A percentile compares a stretch with the other conserved stretches of the same genome.
phyloP scores from a whole-genome alignment of 495 filamentous ascomycete species.

The Haplographium delicatum region DNA sequence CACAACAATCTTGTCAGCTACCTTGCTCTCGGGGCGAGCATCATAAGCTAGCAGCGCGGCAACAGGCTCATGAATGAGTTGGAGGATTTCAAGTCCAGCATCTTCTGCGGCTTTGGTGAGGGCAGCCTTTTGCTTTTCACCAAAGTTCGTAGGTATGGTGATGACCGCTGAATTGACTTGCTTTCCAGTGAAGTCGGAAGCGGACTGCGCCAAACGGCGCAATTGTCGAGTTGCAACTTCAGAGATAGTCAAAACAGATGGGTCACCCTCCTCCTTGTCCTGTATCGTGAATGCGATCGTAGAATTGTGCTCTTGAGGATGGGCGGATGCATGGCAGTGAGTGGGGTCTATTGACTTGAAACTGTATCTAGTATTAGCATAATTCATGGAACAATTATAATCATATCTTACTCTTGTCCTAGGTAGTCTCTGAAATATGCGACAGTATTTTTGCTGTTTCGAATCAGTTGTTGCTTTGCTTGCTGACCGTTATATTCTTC shows the following conservation, averaged over 20 bases:
- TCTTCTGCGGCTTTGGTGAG: constrained; percentile 70
- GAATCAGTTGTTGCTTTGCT: constrained; percentile 86
- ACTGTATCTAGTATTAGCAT: constrained; percentile 31
- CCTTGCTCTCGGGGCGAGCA: constrained; percentile 67
- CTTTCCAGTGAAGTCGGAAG: constrained; percentile 87
- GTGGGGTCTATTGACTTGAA: constrained; percentile 96
- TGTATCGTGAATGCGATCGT: constrained; percentile 77
- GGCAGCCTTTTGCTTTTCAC: constrained; percentile 75
- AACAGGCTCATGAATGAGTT: constrained; percentile 90
- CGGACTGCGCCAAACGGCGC: constrained; percentile 72
- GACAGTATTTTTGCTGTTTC: constrained; percentile 87
- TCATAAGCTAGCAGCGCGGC: constrained; percentile 90
- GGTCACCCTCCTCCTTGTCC: constrained; percentile 64
- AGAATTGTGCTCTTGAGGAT: constrained; percentile 70
- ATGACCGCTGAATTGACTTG: constrained; percentile 89
- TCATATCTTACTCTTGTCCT: constrained; percentile 68
- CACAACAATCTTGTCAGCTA: constrained; percentile 81
- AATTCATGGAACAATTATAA: not conserved
- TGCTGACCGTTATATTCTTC: constrained; percentile 97
- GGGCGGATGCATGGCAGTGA: constrained; percentile 87
- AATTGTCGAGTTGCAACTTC: constrained; percentile 88
- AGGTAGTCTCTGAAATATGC: constrained; percentile 95
- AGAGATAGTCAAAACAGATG: constrained; percentile 69
- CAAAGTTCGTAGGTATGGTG: constrained; percentile 90
- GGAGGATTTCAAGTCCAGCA: constrained; percentile 83